phyloP scores from a whole-genome alignment of 2,329 filamentous ascomycete genomes.

The Sclerotinia spermophila region DNA sequence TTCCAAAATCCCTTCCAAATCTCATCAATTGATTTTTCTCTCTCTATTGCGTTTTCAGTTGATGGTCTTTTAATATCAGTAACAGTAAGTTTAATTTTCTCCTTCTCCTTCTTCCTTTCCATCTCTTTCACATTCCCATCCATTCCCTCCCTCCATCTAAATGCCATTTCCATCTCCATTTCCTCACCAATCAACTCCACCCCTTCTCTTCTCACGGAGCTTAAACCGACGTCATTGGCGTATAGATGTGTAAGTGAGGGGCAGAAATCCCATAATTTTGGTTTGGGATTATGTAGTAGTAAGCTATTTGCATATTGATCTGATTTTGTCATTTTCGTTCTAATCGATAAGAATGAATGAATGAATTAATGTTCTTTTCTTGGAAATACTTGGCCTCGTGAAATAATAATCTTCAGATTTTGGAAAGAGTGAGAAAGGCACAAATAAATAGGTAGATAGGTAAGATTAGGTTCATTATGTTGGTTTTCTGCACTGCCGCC shows the following conservation, averaged over 20 bases:
- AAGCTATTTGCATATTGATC: background rate
- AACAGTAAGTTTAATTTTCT: background rate
- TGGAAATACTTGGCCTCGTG: background rate
- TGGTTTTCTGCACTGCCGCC: background rate
- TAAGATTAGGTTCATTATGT: background rate
- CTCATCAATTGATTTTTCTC: background rate
- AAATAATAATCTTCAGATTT: background rate
- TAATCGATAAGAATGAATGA: too few species aligned
- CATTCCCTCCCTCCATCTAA: background rate
- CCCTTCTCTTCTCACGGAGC: background rate
- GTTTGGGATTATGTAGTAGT: background rate
- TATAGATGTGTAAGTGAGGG: background rate
- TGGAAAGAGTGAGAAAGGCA: background rate
- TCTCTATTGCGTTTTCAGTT: background rate
- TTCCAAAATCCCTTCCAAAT: conserved; percentile 14
- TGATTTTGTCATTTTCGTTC: background rate
- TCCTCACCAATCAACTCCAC: background rate
- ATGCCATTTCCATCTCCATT: background rate
- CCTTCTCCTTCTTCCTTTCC: background rate
- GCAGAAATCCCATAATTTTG: background rate
- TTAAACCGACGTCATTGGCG: background rate
- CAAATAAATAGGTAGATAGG: background rate
- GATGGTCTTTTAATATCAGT: too few species aligned
- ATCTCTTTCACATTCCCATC: background rate
- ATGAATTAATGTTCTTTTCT: background rate